Base-by-base conservation (phyloP, 2,329 filamentous ascomycete species). In the Claviceps pusilla region DNA sequence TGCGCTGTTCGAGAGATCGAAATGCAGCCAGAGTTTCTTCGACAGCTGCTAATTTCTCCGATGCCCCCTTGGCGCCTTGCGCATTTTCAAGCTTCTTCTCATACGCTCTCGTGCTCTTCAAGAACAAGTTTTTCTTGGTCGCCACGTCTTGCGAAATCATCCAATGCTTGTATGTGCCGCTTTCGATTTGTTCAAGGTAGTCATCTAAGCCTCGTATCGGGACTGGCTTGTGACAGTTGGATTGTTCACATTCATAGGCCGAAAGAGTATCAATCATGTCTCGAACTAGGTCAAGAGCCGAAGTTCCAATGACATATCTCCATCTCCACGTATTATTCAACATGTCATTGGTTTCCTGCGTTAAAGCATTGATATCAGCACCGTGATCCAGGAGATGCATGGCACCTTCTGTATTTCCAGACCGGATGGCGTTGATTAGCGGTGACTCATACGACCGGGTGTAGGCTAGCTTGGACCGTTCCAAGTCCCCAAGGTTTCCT, bases 341-440 rank as follows among this genome's bases (percentile, higher is more conserved):
- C 1, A 74, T 55, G 1, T 64, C 54, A 43, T 71, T 61, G 2
- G 72, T 69, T 1, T 58, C 54, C 1, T 62, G 64, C 0, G 77
- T 77, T 43, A 88, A 60, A 0, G 75, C 73, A 57, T 86, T 87
- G 0, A 81, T 75, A 65, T 90, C 77, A 3, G 77, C 84, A 1
- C 86, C 86, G 16, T 71, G 71, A 16, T 78, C 69, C 1, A 94
- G 64, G 3, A 94, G 73, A 45, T 76, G 69, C 4, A 79, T 61
- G 1, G 79, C 80, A 6, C 82, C 63, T 0, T 73, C 68, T 0
- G 71, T 69, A 42, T 62, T 60, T n/a, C 63, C 67, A 33, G 53
- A 56, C 55, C 60, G 79, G 62, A 69, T 75, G 14, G 88, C 87
- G 3, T 74, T 55, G 10, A 89, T 72, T 14, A 93, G 69, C 0